Conservation (phyloP, 2,329 filamentous ascomycete species). For the Fusarium phyllophilum region DNA sequence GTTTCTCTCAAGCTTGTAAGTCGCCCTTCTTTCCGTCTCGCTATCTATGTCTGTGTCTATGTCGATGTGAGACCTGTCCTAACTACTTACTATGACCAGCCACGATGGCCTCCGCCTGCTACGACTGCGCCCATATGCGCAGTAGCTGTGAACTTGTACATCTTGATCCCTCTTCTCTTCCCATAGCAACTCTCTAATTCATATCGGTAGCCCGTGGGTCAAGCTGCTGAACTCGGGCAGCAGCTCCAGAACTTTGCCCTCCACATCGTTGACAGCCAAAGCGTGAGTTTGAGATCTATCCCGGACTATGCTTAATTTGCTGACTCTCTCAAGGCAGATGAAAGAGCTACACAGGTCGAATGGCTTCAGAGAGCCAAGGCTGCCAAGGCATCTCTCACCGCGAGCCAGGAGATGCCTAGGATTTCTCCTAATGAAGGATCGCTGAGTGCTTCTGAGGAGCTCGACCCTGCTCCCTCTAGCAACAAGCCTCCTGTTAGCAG, state of each 20-base stretch:
- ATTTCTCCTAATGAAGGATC: neutral
- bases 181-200: neutral
- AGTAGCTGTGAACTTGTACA: neutral
- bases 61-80: neutral
- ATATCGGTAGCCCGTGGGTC: neutral
- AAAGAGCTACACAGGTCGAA: neutral
- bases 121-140: neutral
- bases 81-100: neutral
- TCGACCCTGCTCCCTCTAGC: too few relatives aligned
- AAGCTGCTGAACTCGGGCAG: neutral
- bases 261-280: neutral
- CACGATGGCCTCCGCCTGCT: neutral
- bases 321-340: neutral
- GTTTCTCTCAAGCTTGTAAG: neutral
- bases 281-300: neutral
- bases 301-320: neutral
- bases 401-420: neutral
- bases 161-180: neutral
- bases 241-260: neutral
- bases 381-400: neutral
- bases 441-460: neutral
- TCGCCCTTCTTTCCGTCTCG: neutral
- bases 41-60: neutral
- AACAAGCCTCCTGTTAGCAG: neutral
- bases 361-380: neutral